Base-by-base conservation (phyloP, 129 eudicot species). In the Glebionis coronaria region DNA sequence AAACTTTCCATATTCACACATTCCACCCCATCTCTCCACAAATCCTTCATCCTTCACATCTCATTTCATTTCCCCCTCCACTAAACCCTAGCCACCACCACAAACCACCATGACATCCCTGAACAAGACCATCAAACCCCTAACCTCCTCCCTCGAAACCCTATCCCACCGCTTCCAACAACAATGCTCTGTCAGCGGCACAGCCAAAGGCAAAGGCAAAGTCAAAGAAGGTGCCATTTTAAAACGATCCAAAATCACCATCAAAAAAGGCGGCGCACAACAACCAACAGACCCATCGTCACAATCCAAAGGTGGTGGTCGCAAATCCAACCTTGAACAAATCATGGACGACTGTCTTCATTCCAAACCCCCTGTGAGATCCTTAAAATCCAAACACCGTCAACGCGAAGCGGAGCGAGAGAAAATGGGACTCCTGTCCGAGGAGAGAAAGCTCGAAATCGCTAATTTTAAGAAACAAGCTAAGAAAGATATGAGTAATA, bases 381-480 rank as follows among this genome's bases (percentile, higher is more conserved):
- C 65, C 52, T 11, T 86, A 68, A 93, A 86, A 63, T 90, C 91
- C 0, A 88, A 84, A 44, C 87, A 84, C 53, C 84, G 79, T 18
- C 91, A 71, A 5, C 42, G 96, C 13, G 98, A 88, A 82, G 95
- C 92, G 0, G 84, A 78, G 73, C 44, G 98, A 3, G 97, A 88
- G 86, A 84, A 74, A 69, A 84, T 93, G 89, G 95, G 97, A 25
- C 75, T 91, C 4, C 61, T 86, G 12, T 86, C 92, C 61, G 88
- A 88, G 55, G 81, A 83, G 27, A 51, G 84, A 31, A 87, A 82
- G 31, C 76, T 77, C 19, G 95, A 85, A 67, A 84, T 81, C 5
- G 73, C 78, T 14, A 66, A 77, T 52, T 55, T 86, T 14, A 93
- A 86, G 75, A 82, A 84, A 29, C 68, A 56, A 4, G 4, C 29